Conservation (phyloP, 768 basidiomycete species). For the Russula sp. region DNA sequence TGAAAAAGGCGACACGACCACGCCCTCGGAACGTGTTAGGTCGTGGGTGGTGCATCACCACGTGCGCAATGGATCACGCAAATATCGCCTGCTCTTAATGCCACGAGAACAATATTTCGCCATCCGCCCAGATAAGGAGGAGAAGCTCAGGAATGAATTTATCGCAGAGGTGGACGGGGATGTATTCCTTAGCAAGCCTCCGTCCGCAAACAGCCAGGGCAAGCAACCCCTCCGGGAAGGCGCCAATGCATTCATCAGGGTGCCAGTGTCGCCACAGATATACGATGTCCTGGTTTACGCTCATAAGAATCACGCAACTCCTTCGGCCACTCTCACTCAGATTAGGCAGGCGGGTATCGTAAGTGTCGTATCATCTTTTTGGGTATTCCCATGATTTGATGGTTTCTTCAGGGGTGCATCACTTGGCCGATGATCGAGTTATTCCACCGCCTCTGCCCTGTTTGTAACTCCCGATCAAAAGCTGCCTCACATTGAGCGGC, state of each 20-base stretch:
- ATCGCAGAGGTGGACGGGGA: conserved; percentile 42
- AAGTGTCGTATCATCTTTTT: conserved; percentile 33
- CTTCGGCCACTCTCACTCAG: conserved; percentile 55
- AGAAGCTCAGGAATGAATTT: conserved; percentile 49
- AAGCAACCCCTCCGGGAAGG: conserved; percentile 35
- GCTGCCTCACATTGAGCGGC: conserved; percentile 28
- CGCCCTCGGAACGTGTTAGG: conserved; percentile 42
- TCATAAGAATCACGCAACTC: conserved; percentile 56
- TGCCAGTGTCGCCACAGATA: conserved; percentile 64
- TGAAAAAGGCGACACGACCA: conserved; percentile 36
- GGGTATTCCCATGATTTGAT: background rate
- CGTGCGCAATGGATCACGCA: conserved; percentile 58
- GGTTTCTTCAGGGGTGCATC: conserved; percentile 49
- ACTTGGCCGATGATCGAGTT: conserved; percentile 76
- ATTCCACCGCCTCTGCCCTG: conserved; percentile 59
- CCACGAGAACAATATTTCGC: conserved; percentile 60
- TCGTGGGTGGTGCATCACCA: conserved; percentile 61
- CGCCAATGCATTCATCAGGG: conserved; percentile 51
- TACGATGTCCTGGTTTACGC: conserved; percentile 68
- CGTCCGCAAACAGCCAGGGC: conserved; percentile 19
- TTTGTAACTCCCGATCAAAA: conserved; percentile 47
- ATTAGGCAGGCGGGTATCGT: conserved; percentile 59
- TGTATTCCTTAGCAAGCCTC: conserved; percentile 26
- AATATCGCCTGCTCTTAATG: conserved; percentile 53
- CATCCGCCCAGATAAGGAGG: conserved; percentile 49